Evolutionary conservation across 495 filamentous ascomycete genomes (phyloP).

Genomic region (Chlorociboria aeruginascens): DNA sequence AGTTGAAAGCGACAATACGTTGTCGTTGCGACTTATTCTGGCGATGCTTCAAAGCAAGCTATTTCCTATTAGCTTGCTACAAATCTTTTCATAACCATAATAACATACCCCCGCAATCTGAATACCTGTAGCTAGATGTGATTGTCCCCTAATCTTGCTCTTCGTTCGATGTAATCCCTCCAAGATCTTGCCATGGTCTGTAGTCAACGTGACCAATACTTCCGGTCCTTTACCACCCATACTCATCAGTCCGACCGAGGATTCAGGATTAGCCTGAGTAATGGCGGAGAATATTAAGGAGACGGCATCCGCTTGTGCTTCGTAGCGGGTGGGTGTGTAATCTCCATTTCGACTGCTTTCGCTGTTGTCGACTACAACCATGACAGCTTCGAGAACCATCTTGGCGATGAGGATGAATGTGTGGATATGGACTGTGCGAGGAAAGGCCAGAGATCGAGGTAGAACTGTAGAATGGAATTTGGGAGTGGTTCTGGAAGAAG

Average conservation of each 20-base stretch:
- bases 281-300: conserved; percentile 90
- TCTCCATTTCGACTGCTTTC: conserved; percentile 97
- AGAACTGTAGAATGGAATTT: neutral
- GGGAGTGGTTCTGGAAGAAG: neutral
- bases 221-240: conserved; percentile 97
- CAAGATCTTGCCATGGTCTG: conserved; percentile 88
- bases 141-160: conserved; percentile 83
- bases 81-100: neutral
- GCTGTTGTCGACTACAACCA: conserved; percentile 85
- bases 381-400: conserved; percentile 54
- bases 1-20: conserved; percentile 92
- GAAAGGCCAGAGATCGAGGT: too few species aligned
- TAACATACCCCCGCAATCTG: conserved; percentile 83
- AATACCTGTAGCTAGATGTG: conserved; percentile 83
- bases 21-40: conserved; percentile 93
- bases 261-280: conserved; percentile 89
- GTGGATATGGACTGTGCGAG: conserved; percentile 7
- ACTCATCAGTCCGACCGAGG: conserved; percentile 93
- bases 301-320: conserved; percentile 89
- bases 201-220: conserved; percentile 88
- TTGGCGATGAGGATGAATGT: conserved; percentile 14
- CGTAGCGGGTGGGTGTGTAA: conserved; percentile 86
- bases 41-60: conserved; percentile 96
- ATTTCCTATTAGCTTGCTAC: conserved; percentile 1
- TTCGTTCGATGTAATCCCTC: conserved; percentile 90